Conservation (phyloP, 2,329 filamentous ascomycete species). For the Cytospora mali region DNA sequence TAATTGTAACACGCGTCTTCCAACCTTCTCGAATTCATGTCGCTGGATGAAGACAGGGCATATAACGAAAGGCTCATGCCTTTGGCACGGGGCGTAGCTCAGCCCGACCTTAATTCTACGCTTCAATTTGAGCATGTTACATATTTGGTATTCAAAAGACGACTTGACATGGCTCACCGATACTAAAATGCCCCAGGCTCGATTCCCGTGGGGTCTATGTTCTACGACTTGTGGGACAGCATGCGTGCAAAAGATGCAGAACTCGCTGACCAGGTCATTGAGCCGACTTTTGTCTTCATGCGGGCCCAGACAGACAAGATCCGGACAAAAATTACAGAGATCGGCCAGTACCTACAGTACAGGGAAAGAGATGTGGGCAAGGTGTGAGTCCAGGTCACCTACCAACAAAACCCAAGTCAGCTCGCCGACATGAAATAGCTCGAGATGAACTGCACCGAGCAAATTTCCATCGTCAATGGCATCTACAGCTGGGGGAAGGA, state of each 20-base stretch:
- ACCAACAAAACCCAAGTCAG: no score
- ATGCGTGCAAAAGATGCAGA: constrained; percentile 41
- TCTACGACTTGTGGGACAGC: constrained; percentile 43
- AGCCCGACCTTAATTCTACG: constrained; percentile 37
- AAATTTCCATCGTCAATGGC: no score
- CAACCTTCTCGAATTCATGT: constrained; percentile 48
- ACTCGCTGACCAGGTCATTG: constrained; percentile 42
- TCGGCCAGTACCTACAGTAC: constrained; percentile 42
- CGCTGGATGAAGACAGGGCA: constrained; percentile 40
- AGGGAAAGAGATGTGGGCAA: constrained; percentile 44
- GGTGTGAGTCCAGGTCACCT: constrained; percentile 38
- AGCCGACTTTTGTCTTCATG: constrained; percentile 45
- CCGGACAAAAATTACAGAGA: constrained; percentile 33
- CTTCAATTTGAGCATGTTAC: no score
- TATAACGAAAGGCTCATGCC: constrained; percentile 44
- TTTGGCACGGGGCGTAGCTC: constrained; percentile 37
- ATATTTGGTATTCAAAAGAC: no score
- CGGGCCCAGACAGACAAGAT: constrained; percentile 42
- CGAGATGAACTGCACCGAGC: no score
- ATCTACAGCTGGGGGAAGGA: no score
- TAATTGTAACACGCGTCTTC: no score
- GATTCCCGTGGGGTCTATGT: constrained; percentile 43
- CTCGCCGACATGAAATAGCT: no score
- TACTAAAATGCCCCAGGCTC: no score
- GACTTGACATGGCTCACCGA: no score